Evolutionary conservation across 1,139 yeast species (phyloP), one percentile per base, ranked within the genome.

Genomic region (Candida glucosophila): DNA sequence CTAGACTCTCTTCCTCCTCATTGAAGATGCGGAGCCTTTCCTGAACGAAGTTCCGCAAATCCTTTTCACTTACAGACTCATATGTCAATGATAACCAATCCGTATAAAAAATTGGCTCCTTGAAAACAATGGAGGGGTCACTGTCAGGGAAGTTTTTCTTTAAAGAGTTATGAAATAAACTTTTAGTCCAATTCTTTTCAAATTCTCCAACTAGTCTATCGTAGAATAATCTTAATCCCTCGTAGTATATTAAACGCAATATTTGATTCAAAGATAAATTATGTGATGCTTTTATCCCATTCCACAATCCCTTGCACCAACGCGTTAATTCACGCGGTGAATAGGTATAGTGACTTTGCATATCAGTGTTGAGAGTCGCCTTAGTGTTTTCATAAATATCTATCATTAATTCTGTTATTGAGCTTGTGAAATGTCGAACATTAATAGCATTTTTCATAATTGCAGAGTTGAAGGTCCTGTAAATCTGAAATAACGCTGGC

Each of bases 251-350:
- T 2, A 83, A 40, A 19, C 88, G 55, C 1, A 81, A 49, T 14
- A 85, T 49, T 0, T 63, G 62, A 17, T 55, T 55, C 10, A 73
- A 40, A 1, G 55, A 42, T 2, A 58, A 34, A 17, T 54, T 47
- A 4, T 57, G 58, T 2, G 55, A 37, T 1, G 63, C 48, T 29
- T 56, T 52, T 8, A 80, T 41, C 0, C 79, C 78, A 25, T 70
- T 72, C 27, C 72, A 63, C 2, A 90, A 51, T n/a, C 95, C 95
- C 33, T 81, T 64, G 3, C 75, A 59, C 94, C 95, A 85, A 32
- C 97, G 58, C 0, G 97, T 85, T 14, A 90, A 61, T 44, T 90
- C 98, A 47, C 97, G 73, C 0, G 98, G 97, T 14, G 94, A 79
- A 44, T 79, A 81, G 1, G 82, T 58, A 42, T 85, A 83, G 43